A percentile compares a stretch with the other conserved stretches of the same genome.
Evolutionary conservation across 805 yeast genomes (phyloP).

Genomic region (Starmerella powellii): DNA sequence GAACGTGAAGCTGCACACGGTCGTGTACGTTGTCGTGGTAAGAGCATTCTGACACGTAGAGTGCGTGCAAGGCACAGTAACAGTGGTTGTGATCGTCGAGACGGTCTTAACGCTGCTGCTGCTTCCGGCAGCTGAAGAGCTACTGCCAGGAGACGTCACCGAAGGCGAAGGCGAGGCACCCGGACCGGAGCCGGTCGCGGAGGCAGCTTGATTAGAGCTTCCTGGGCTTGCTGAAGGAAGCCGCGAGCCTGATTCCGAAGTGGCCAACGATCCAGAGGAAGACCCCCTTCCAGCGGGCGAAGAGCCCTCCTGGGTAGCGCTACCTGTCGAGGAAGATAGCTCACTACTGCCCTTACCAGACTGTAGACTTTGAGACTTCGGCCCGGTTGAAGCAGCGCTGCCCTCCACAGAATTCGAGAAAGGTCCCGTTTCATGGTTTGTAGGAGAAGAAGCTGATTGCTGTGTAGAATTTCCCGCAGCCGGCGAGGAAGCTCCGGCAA

Average conservation of each 20-base stretch:
- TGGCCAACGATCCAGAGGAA: neutral
- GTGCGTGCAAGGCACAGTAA: slow-evolving; percentile 15
- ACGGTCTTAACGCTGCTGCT: neutral
- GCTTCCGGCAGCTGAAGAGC: neutral
- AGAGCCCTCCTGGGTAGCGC: no score
- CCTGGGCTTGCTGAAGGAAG: neutral
- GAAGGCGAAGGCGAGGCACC: neutral
- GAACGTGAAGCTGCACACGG: slow-evolving; percentile 12
- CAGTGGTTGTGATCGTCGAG: slow-evolving; percentile 9
- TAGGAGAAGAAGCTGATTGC: no score
- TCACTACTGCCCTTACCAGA: no score
- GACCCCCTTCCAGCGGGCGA: no score
- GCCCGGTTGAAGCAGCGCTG: no score
- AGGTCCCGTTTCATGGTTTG: no score
- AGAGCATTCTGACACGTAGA: slow-evolving; percentile 6
- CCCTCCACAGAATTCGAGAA: no score
- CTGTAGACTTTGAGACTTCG: no score
- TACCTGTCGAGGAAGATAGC: no score
- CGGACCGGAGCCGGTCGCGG: neutral
- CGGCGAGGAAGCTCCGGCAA: no score
- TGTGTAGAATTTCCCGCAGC: no score
- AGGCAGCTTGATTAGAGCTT: neutral
- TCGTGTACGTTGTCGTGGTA: slow-evolving; percentile 12
- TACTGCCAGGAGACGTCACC: neutral
- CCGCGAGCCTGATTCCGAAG: neutral